Evolutionary conservation across 2,329 filamentous ascomycete species (phyloP).

Genomic region (Botryotinia narcissicola): DNA sequence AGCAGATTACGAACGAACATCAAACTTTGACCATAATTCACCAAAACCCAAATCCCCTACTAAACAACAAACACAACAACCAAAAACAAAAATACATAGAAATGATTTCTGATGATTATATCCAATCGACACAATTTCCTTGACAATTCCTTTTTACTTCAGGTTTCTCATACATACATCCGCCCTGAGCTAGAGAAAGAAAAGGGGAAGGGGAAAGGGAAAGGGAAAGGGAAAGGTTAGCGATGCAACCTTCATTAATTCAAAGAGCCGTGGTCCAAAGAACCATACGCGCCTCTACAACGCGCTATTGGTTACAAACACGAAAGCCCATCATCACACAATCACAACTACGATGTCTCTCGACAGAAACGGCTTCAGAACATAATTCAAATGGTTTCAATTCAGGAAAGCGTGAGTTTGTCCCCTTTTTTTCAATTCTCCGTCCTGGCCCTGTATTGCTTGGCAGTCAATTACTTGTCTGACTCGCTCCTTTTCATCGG

Average conservation of each 20-base stretch:
- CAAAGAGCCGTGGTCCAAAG: neutral
- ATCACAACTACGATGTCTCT: constrained; percentile 7
- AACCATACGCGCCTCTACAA: constrained; percentile 6
- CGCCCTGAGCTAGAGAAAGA: neutral
- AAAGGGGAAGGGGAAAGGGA: neutral
- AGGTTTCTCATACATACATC: neutral
- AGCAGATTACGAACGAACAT: constrained; percentile 5
- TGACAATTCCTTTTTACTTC: neutral
- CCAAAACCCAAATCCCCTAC: neutral
- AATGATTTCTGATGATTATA: neutral
- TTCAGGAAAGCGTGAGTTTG: constrained; percentile 2
- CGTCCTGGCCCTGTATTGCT: neutral
- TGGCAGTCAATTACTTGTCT: neutral
- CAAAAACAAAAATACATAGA: neutral
- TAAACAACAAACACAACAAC: neutral
- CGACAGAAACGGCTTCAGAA: neutral
- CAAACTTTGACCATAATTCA: neutral
- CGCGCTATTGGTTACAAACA: constrained; percentile 17
- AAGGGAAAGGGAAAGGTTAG: neutral
- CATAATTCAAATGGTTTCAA: neutral
- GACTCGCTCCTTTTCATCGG: constrained; percentile 1
- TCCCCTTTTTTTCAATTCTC: neutral
- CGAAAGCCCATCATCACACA: constrained; percentile 9
- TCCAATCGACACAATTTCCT: neutral
- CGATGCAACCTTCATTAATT: constrained; percentile 16